Base-by-base conservation (phyloP, 371 early-diverging fungal species). In the Actinomucor elegans region DNA sequence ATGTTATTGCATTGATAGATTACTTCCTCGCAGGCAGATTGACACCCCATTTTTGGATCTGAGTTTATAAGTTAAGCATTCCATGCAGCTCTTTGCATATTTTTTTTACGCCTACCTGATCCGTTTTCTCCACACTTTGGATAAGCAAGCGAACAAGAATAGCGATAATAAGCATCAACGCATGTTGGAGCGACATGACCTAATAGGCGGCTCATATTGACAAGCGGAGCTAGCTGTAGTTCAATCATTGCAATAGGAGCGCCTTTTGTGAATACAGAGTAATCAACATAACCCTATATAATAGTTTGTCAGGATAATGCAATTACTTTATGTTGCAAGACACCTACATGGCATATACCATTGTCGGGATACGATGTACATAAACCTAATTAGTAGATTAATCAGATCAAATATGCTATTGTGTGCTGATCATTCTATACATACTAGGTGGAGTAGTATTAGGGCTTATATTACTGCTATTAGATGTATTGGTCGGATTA, bases 11-110 rank as follows among this genome's bases (percentile, higher is more conserved):
- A 85, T 14, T 54, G 34, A 5, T 57, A 20, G 2, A 51, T 32
- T 0, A 65, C 73, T 11, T 52, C 58, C 12, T 75, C 46, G 47
- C 85, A 85, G 14, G 79, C 69, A 8, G 79, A 74, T 23, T 56
- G 42, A 52, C 85, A 85, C 2, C 79, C 74, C 48, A 73, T 71
- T 60, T 29, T 47, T 27, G 45, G 40, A 41, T 34, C 52, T 52
- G n/a, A n/a, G 23, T n/a, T 45, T 29, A 24, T n/a, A 18, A 8
- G 15, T n/a, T n/a, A n/a, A n/a, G n/a, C n/a, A n/a, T n/a, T n/a
- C n/a, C n/a, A n/a, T n/a, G n/a, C n/a, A n/a, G n/a, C n/a, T n/a
- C n/a, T n/a, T n/a, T n/a, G n/a, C n/a, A n/a, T n/a, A n/a, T n/a
- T n/a, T n/a, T n/a, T n/a, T n/a, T n/a, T n/a, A n/a, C n/a, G n/a